Evolutionary conservation across 257 asterid genomes (phyloP).

Genomic region (Knoxia roxburghii): DNA sequence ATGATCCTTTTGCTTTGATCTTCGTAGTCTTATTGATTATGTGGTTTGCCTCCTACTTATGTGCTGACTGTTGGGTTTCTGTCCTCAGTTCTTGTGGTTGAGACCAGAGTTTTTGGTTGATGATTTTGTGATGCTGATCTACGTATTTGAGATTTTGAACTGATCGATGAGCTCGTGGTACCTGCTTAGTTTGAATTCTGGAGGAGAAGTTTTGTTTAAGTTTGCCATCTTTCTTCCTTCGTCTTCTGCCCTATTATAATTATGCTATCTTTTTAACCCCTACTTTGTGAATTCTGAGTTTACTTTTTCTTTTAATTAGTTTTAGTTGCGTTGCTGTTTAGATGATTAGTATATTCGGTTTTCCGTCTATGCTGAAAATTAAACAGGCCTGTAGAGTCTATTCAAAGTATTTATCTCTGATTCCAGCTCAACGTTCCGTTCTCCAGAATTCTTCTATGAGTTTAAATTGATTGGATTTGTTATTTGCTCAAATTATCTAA

Average conservation of each 20-base stretch:
- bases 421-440: not conserved
- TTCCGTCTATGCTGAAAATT: not conserved
- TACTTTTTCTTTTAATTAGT: not conserved
- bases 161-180: not conserved
- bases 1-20: not conserved
- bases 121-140: not conserved
- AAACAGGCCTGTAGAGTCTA: not conserved
- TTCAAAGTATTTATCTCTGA: not conserved
- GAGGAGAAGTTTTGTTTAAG: too few relatives aligned
- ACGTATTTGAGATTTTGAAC: not conserved
- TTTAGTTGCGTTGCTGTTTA: not conserved
- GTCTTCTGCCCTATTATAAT: not conserved
- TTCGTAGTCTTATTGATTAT: not conserved
- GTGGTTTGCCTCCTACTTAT: not conserved
- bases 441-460: not conserved
- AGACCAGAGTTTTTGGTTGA: not conserved
- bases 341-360: too few relatives aligned
- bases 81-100: not conserved
- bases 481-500: not conserved
- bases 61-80: not conserved
- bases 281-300: not conserved
- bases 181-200: not conserved
- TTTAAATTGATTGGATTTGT: not conserved
- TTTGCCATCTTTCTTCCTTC: not conserved
- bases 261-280: too few relatives aligned